phyloP scores from a whole-genome alignment of 345 rosid genomes.

The Brassica rapa region DNA sequence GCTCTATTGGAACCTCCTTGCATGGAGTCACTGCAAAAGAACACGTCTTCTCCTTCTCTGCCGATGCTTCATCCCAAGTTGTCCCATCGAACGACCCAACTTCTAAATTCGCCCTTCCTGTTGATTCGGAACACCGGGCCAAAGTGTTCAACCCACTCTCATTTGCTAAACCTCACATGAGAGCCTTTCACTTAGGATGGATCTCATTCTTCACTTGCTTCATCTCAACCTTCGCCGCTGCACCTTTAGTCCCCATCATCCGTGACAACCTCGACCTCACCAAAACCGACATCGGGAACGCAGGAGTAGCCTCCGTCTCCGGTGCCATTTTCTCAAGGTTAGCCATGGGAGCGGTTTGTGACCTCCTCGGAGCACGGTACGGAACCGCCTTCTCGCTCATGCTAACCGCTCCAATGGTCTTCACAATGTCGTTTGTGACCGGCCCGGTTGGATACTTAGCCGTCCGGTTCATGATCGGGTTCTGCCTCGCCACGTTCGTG shows the following conservation, averaged over 20 bases:
- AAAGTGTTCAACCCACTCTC: slow-evolving; percentile 65
- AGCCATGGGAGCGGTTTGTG: slow-evolving; percentile 79
- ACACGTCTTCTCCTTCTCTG: slow-evolving; percentile 60
- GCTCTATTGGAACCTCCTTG: slow-evolving; percentile 57
- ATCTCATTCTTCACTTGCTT: slow-evolving; percentile 83
- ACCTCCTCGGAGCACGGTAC: slow-evolving; percentile 65
- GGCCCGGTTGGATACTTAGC: slow-evolving; percentile 60
- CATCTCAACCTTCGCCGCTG: slow-evolving; percentile 85
- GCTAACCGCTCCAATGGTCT: slow-evolving; percentile 76
- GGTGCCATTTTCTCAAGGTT: slow-evolving; percentile 82
- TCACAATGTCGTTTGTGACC: slow-evolving; percentile 73
- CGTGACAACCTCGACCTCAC: slow-evolving; percentile 74
- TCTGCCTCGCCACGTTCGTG: slow-evolving; percentile 83
- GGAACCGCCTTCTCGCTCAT: slow-evolving; percentile 76
- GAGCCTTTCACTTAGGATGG: slow-evolving; percentile 85
- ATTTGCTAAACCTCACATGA: slow-evolving; percentile 77
- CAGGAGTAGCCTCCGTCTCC: slow-evolving; percentile 83
- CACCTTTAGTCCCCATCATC: slow-evolving; percentile 80
- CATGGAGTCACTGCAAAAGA: slow-evolving; percentile 70
- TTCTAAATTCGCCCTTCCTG: slow-evolving; percentile 62
- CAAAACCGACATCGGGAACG: slow-evolving; percentile 70
- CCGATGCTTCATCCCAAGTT: slow-evolving; percentile 31
- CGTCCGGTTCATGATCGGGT: slow-evolving; percentile 84
- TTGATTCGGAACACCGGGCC: slow-evolving; percentile 86
- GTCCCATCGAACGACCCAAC: slow-evolving; percentile 32